Evolutionary conservation across 2,329 filamentous ascomycete species (phyloP).

Genomic region (Colletotrichum noveboracense): DNA sequence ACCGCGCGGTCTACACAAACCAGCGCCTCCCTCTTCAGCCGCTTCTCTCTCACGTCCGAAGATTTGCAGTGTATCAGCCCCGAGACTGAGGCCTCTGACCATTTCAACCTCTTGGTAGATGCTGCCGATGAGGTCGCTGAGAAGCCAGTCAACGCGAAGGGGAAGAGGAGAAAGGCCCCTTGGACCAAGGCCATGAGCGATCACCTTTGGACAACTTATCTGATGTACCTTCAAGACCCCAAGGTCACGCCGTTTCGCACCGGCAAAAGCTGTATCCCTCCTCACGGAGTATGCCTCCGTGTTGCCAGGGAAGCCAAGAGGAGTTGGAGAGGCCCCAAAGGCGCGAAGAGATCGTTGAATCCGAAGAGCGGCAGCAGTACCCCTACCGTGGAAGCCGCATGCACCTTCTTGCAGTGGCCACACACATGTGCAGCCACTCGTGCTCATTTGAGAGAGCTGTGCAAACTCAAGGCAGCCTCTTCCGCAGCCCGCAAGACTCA

Average conservation of each 20-base stretch:
- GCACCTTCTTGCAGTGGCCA: constrained; percentile 65
- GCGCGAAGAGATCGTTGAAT: constrained; percentile 16
- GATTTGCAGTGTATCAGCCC: constrained; percentile 61
- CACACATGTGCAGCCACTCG: constrained; percentile 68
- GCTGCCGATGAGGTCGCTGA: not conserved
- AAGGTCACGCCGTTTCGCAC: constrained; percentile 70
- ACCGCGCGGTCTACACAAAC: constrained; percentile 66
- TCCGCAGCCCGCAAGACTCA: constrained; percentile 47
- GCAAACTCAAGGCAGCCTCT: constrained; percentile 56
- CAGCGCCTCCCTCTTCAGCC: constrained; percentile 61
- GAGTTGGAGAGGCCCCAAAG: constrained; percentile 69
- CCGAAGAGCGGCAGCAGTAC: constrained; percentile 59
- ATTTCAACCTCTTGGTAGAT: constrained; percentile 13
- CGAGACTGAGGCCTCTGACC: constrained; percentile 45
- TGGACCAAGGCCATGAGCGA: constrained; percentile 71
- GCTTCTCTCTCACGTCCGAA: constrained; percentile 60
- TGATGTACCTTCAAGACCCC: constrained; percentile 69
- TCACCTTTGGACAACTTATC: constrained; percentile 70
- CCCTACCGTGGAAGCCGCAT: constrained; percentile 53
- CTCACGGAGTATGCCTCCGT: constrained; percentile 67
- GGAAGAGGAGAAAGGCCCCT: constrained; percentile 53
- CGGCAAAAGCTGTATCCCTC: constrained; percentile 67
- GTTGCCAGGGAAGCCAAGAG: constrained; percentile 70
- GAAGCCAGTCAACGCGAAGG: constrained; percentile 9
- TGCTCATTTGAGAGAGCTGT: constrained; percentile 66